phyloP scores from a whole-genome alignment of 768 basidiomycete genomes.

The Lactarius tabidus region DNA sequence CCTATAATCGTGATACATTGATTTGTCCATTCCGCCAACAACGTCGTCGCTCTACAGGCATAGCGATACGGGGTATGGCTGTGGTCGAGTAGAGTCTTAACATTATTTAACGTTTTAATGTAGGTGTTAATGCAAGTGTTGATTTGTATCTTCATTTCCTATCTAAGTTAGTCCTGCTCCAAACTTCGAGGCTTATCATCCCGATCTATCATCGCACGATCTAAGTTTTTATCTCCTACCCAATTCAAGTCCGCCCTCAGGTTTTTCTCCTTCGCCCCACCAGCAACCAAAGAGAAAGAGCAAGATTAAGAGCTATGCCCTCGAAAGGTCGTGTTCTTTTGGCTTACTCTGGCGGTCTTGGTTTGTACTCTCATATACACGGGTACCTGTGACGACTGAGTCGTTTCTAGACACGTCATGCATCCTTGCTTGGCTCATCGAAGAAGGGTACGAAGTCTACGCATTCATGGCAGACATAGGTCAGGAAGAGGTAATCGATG shows the following conservation, averaged over 20 bases:
- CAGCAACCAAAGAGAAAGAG: background rate
- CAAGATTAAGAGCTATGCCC: slow-evolving; percentile 37
- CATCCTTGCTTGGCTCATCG: slow-evolving; percentile 98
- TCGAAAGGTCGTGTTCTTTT: slow-evolving; percentile 83
- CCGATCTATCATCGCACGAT: background rate
- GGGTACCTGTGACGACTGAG: background rate
- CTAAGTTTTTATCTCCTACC: background rate
- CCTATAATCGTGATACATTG: background rate
- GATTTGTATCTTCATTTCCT: too few relatives aligned
- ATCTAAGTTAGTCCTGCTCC: too few relatives aligned
- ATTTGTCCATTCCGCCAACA: too few relatives aligned
- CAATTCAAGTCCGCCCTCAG: background rate
- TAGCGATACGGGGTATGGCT: background rate
- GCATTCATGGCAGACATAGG: slow-evolving; percentile 98
- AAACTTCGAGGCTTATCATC: background rate
- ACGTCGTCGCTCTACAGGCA: background rate
- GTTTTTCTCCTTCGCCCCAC: background rate
- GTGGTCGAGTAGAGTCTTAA: too few relatives aligned
- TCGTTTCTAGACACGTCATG: slow-evolving; percentile 82
- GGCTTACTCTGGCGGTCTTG: slow-evolving; percentile 97
- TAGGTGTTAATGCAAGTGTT: too few relatives aligned
- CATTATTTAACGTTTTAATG: too few relatives aligned
- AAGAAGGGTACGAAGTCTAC: slow-evolving; percentile 94
- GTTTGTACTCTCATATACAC: slow-evolving; percentile 44
- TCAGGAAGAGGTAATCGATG: slow-evolving; percentile 67